Conservation (phyloP, 352 stramenopile species). For the Pythium folliculosum region DNA sequence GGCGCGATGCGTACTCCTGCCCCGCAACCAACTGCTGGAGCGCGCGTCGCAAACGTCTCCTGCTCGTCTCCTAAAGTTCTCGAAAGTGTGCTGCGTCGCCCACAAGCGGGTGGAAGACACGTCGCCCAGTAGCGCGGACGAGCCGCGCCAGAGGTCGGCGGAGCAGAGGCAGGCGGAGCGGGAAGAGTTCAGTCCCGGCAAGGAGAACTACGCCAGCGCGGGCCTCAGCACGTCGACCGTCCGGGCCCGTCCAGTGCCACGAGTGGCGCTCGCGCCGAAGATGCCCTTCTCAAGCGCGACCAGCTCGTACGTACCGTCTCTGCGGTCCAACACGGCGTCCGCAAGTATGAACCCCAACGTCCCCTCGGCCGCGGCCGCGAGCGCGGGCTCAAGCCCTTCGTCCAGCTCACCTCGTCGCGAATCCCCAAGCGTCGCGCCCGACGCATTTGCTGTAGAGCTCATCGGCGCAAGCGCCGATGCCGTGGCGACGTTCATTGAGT, state of each 20-base stretch:
- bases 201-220: slow-evolving; percentile 27
- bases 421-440: neutral
- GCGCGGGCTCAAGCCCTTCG: neutral
- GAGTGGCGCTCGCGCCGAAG: slow-evolving; percentile 22
- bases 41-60: slow-evolving; percentile 6
- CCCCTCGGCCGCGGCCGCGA: too few relatives aligned
- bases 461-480: slow-evolving; percentile 37
- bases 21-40: slow-evolving; percentile 15
- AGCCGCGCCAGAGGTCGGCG: neutral
- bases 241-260: slow-evolving; percentile 3
- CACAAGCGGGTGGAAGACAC: slow-evolving; percentile 12
- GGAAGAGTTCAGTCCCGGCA: slow-evolving; percentile 24
- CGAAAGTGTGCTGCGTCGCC: slow-evolving; percentile 25
- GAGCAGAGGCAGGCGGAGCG: neutral
- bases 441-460: slow-evolving; percentile 49
- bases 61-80: slow-evolving; percentile 1
- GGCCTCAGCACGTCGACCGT: neutral
- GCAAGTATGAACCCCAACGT: neutral
- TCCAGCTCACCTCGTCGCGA: neutral
- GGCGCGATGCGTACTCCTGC: slow-evolving; percentile 6
- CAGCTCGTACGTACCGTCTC: neutral
- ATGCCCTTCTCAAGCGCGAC: slow-evolving; percentile 16
- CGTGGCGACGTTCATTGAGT: slow-evolving; percentile 57
- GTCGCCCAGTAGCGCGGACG: neutral
- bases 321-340: neutral